Conservation (phyloP, 345 rosid species). For the Rhizophora apiculata region DNA sequence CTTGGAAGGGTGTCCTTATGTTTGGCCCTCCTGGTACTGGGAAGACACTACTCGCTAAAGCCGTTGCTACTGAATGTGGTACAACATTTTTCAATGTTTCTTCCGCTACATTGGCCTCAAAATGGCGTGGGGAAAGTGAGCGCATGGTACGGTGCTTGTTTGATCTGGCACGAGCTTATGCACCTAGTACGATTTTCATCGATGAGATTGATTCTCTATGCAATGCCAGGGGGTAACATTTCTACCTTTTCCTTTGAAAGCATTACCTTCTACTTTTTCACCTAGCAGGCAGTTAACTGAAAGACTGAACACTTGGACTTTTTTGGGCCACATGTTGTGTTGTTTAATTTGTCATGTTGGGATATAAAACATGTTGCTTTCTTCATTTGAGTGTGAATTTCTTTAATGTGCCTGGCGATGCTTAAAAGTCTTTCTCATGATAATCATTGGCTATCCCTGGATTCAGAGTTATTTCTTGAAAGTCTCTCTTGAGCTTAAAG, state of each 20-base stretch:
- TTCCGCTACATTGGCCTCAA: constrained; percentile 94
- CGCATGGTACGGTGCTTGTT: constrained; percentile 96
- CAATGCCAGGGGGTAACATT: constrained; percentile 89
- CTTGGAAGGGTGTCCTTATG: constrained; percentile 99
- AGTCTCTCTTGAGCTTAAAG: too few species aligned
- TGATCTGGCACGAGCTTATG: constrained; percentile 95
- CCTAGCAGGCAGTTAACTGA: not conserved
- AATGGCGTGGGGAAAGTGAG: constrained; percentile 99
- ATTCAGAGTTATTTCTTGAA: too few species aligned
- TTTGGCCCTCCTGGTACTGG: constrained; percentile 99
- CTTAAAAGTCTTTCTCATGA: too few species aligned
- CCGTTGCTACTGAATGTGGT: constrained; percentile 97
- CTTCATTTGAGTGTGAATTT: too few species aligned
- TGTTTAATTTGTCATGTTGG: too few species aligned
- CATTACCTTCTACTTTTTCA: not conserved
- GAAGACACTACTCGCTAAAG: constrained; percentile 91
- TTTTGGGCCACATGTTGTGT: not conserved
- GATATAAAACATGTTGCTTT: too few species aligned
- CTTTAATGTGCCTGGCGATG: too few species aligned
- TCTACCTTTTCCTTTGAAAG: not conserved
- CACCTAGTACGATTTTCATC: constrained; percentile 93
- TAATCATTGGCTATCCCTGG: too few species aligned
- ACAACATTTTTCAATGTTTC: constrained; percentile 97
- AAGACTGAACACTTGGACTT: not conserved
- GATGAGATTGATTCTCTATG: constrained; percentile 98